Evolutionary conservation across 2,329 filamentous ascomycete species (phyloP), one percentile per base, ranked within the genome.

Genomic region (Macrophomina tecta): DNA sequence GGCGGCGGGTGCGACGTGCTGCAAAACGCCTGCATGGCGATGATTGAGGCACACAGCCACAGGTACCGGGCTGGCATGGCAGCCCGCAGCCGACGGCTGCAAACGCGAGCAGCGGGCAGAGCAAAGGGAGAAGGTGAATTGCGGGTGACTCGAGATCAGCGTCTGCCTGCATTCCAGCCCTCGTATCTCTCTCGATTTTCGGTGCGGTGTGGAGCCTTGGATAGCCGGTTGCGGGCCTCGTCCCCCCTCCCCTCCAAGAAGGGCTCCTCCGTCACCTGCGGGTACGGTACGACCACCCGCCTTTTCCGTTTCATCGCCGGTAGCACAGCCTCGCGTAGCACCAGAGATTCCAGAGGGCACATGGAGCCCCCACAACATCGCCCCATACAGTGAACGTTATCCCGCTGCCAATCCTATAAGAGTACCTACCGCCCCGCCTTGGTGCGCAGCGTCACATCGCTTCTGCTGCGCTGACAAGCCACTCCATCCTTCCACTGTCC

Each of bases 1-100:
- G 56, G 56, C 56, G 58, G 58, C 58, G 58, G 58, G 45, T 62
- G 58, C 38, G 58, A 62, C 58, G 42, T 49, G 42, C 16, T 62
- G 58, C 58, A 62, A 23, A 30, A 8, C n/a, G 30, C 30, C 58
- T 62, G 58, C 58, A 62, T 32, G 58, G 58, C 45, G 58, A 30
- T 49, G 30, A 12, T 36, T 49, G 42, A 30, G 42, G 58, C 16
- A 3, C 42, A 49, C 56, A 48, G 56, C 16, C 28, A 12, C 16
- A 36, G 30, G 53, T 34, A 23, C 53, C 38, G n/a, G 55, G 16
- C 28, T 16, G 28, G 48, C 23, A 51, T 8, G 16, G 48, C 23
- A 32, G 28, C 48, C 48, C 2, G 23, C 48, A 18, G 16, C 52
- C 16, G 30, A 32, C 30, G 34, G 36, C 28, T 6, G 14, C n/a